Percentiles rank a stretch among this genome's conserved stretches.
phyloP scores from a whole-genome alignment of 2,329 filamentous ascomycete species.

The Pseudopithomyces chartarum region DNA sequence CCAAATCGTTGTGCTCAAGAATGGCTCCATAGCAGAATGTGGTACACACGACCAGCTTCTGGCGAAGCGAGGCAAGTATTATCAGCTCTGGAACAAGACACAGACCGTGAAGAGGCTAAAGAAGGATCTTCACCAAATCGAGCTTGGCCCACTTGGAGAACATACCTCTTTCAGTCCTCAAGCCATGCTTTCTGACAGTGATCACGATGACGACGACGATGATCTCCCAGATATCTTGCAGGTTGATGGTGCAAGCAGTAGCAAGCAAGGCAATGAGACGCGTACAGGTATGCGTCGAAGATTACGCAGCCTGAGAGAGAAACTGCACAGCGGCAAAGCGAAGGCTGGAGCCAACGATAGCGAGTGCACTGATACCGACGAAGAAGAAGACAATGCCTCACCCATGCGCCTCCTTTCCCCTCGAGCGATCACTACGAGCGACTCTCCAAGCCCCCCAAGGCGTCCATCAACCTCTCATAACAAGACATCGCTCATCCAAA shows the following conservation, averaged over 20 bases:
- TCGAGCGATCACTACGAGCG: neutral
- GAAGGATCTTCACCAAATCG: neutral
- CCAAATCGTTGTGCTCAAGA: constrained; percentile 76
- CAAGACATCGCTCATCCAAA: neutral
- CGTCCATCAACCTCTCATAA: neutral
- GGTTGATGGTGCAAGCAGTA: constrained; percentile 5
- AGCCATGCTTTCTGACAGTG: neutral
- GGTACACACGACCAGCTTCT: constrained; percentile 76
- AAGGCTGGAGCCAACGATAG: neutral
- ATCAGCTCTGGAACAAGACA: constrained; percentile 5
- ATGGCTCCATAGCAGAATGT: constrained; percentile 72
- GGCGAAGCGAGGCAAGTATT: neutral
- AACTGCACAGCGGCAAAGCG: neutral
- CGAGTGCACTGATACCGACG: neutral
- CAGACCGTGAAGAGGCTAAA: neutral
- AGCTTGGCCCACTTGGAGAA: neutral
- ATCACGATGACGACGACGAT: neutral
- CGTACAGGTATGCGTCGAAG: neutral
- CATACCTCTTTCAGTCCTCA: neutral
- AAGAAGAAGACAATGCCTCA: neutral
- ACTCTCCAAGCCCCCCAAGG: neutral
- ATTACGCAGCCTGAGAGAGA: neutral
- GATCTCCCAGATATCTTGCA: constrained; percentile 3
- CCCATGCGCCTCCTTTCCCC: constrained; percentile 3
- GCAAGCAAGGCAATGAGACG: neutral